Evolutionary conservation across 805 yeast species (phyloP), one percentile per base, ranked within the genome.

Genomic region (Ogataea paraovalis): DNA sequence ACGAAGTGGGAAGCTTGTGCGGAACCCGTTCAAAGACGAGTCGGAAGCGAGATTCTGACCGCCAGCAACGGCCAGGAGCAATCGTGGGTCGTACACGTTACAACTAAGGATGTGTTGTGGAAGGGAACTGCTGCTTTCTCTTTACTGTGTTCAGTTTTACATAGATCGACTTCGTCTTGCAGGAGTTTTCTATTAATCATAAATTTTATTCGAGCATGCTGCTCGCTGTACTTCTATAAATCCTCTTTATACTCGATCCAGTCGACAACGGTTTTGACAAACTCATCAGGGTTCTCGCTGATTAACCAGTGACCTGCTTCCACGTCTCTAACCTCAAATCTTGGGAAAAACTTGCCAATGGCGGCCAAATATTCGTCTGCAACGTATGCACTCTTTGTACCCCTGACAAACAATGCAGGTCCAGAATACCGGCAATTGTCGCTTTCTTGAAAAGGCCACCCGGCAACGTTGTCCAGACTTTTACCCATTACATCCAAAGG

Each of bases 301-400:
- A 88, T 88, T 14, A 91, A 78, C 96, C 97, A 92, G 65, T 92
- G 99, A 2, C 97, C 97, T 0, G 91, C 79, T 18, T 87, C 83
- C 21, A 94, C 70, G 59, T 86, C 96, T 40, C 78, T 72, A 13
- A 87, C 67, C 50, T 80, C 86, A 59, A 89, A 89, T 22, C 73
- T 70, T 0, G 97, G 97, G 68, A 89, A 92, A 59, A 78, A 87
- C 47, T 70, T 67, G 1, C 91, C 95, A 43, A 89, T 84, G 18
- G 78, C 78, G 0, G 86, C 83, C 20, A 90, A 63, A 23, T 77
- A 79, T 50, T 90, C 96, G 63, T 91, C 97, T 0, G 95, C 84
- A 18, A 92, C 83, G 61, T 88, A 91, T 5, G 71, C 66, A 1
- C 96, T 86, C 40, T 79, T 71, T 0, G 85, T 72, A 1, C 97